Conservation (phyloP, 106 monocot species). For the Dendrobium huoshanense region DNA sequence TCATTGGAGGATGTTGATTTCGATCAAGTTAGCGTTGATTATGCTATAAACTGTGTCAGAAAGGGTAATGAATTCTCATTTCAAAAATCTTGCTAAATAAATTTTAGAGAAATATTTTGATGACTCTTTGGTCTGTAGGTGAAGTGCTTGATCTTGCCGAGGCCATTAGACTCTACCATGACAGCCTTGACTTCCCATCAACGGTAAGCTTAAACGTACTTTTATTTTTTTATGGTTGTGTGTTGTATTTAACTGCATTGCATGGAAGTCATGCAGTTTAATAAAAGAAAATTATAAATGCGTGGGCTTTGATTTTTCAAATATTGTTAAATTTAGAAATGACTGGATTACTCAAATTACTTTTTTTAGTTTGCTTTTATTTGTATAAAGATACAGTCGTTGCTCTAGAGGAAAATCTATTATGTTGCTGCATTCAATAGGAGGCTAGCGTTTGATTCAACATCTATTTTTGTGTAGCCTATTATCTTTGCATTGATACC, state of each 20-base stretch:
- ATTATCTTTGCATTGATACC: not conserved
- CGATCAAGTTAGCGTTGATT: constrained; percentile 89
- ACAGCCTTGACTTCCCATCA: constrained; percentile 84
- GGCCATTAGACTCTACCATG: constrained; percentile 82
- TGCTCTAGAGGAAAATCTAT: not conserved
- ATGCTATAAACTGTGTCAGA: constrained; percentile 87
- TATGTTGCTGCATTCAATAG: not conserved
- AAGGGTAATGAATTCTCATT: constrained; percentile 47
- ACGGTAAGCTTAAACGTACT: constrained; percentile 31
- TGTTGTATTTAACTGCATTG: not conserved
- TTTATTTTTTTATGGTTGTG: not conserved
- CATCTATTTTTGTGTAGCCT: not conserved
- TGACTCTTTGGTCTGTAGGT: constrained; percentile 29
- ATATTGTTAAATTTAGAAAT: not conserved
- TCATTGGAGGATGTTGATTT: constrained; percentile 83
- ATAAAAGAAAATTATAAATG: not conserved
- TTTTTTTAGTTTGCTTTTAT: not conserved
- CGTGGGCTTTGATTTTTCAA: not conserved
- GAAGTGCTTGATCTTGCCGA: constrained; percentile 88
- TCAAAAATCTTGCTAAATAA: not conserved
- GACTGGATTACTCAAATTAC: not conserved
- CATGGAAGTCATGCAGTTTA: not conserved
- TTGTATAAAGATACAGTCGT: not conserved
- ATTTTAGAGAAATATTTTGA: not conserved
- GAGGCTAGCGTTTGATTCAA: not conserved